Base-by-base conservation (phyloP, 345 rosid species). In the Brassica napus region DNA sequence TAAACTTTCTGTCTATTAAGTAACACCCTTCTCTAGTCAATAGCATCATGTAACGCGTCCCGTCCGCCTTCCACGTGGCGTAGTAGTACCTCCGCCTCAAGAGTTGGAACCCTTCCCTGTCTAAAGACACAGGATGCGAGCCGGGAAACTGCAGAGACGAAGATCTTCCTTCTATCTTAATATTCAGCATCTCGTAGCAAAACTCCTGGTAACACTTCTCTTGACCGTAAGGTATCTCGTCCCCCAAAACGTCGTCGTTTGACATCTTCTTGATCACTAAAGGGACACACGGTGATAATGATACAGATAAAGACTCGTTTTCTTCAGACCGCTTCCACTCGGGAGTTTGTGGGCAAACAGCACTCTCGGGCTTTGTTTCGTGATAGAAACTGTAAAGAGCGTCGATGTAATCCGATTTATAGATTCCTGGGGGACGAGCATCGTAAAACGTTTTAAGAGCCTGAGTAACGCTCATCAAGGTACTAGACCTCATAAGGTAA, bases 11-110 rank as follows among this genome's bases (percentile, higher is more conserved):
- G 85, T 93, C 99, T 66, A 95, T 81, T 54, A 96, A 81, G 71
- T 89, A 96, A 69, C 99, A 96, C 4, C 99, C 99, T 87, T 93
- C 98, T 71, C 84, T 55, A 68, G 89, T 92, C 79, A 93, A 86
- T 16, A 96, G 88, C 99, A 96, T 90, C 98, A 96, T 89, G 81
- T 96, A 96, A 65, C 99, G 88, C 24, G 97, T 96, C 76, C 98
- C 99, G 85, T 96, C 99, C 44, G 99, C 99, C 79, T 96, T 96
- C 99, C 99, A 96, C 18, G 99, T 93, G 59, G 94, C 99, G 82
- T 92, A 93, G 82, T 96, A 96, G 71, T 96, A 96, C 1, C 97
- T 90, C 78, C 88, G 97, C 82, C 97, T 92, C 77, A 96, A 79
- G 34, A 91, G 86, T 81, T 89, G 98, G 60, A 96, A 83, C 81